Base-by-base conservation (phyloP, 2,329 filamentous ascomycete species). In the Pezicula rhizophila region DNA sequence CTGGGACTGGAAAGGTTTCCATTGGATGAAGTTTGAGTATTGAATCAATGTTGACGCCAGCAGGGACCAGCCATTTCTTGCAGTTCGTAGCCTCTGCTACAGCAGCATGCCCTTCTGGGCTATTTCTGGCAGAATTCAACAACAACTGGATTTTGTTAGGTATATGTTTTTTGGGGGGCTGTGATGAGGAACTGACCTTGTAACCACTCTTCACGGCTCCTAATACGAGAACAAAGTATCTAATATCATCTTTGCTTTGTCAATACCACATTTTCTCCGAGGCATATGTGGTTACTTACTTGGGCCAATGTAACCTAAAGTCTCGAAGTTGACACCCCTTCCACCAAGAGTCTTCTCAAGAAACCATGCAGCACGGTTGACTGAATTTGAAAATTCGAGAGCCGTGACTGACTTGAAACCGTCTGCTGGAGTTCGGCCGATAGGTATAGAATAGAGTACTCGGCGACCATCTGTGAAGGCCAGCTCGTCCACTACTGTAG, bases 281-380 rank as follows among this genome's bases (percentile, higher is more conserved):
- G 17, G 10, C 5, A 8, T 15, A 38, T 15, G 14, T 8, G 14
- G n/a, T 28, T 15, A 42, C 40, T 42, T 6, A 42, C 35, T 64
- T n/a, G 69, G 70, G 0, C 71, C 73, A 47, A 75, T 66, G 55
- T 72, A 76, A 2, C 70, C 68, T 23, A 75, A 61, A 0, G 70
- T 73, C 1, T 66, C 43, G 20, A 46, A 46, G 67, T 44, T 67
- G 66, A 14, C 28, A 25, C 41, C 38, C 15, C 18, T 26, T 14
- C 40, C 25, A n/a, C 50, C 50, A 18, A 54, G 35, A 10, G 40
- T 31, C n/a, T 48, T 25, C 14, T 46, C 20, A 25, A 56, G 38
- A 31, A 40, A 55, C 53, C 53, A 55, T 20, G 54, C 53, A 14
- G 47, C 47, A n/a, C 42, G 40, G 43, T 56, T 42, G 12, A 56